Evolutionary conservation across 768 basidiomycete genomes (phyloP).

Genomic region (Phylloporus sp.): DNA sequence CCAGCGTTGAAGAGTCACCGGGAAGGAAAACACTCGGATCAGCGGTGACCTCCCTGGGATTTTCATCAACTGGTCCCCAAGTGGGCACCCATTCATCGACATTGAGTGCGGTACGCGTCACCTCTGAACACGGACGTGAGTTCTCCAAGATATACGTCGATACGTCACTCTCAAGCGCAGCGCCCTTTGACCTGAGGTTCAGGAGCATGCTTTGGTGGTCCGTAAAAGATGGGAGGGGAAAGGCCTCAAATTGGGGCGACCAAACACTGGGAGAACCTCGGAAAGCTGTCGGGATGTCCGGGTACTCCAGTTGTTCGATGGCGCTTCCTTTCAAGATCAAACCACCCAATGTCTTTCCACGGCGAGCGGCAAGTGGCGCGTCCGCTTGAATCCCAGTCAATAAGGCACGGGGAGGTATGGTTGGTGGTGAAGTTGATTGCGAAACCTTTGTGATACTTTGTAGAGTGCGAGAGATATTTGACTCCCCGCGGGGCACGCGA

Average conservation of each 20-base stretch:
- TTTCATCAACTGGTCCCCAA: constrained; percentile 14
- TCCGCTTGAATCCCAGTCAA: constrained; percentile 2
- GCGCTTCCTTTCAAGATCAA: constrained; percentile 22
- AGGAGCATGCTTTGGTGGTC: constrained; percentile 36
- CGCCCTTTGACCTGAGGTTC: constrained; percentile 32
- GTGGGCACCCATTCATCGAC: constrained; percentile 38
- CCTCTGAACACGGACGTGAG: background rate
- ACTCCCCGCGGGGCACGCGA: constrained; percentile 5
- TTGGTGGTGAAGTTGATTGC: background rate
- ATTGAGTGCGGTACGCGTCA: constrained; percentile 8
- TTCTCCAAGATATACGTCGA: constrained; percentile 10
- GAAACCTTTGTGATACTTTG: constrained; percentile 2
- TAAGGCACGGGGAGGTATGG: background rate
- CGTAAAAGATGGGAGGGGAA: constrained; percentile 17
- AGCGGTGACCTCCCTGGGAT: background rate
- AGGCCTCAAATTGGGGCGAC: constrained; percentile 28
- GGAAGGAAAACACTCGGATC: constrained; percentile 14
- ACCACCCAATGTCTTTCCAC: constrained; percentile 33
- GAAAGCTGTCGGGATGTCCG: constrained; percentile 43
- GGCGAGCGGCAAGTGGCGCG: constrained; percentile 36
- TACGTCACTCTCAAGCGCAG: constrained; percentile 19
- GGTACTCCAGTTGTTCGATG: constrained; percentile 30
- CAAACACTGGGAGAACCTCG: constrained; percentile 34
- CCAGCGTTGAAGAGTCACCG: constrained; percentile 8
- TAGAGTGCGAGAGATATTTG: background rate